Evolutionary conservation across 495 filamentous ascomycete genomes (phyloP).

Genomic region (Bathelium albidoporum): DNA sequence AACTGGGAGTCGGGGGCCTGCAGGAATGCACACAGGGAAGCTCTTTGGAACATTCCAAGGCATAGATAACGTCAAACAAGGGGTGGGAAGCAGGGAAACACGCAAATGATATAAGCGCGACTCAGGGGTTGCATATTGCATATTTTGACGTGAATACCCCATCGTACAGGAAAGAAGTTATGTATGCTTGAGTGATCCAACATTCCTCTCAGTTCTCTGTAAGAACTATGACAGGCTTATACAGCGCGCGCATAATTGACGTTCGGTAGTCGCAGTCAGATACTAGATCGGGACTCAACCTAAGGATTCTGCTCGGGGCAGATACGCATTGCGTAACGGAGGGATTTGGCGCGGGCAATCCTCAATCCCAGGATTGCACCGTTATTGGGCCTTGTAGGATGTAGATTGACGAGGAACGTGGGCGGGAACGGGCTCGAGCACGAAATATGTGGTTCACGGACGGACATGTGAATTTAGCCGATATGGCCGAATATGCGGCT

Average conservation of each 20-base stretch:
- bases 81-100: background rate
- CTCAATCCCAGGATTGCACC: background rate
- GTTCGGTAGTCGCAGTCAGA: too few species aligned
- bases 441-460: background rate
- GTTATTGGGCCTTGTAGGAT: background rate
- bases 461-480: background rate
- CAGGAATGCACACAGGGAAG: background rate
- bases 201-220: too few species aligned
- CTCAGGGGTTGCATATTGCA: background rate
- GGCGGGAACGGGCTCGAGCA: background rate
- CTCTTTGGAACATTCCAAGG: background rate
- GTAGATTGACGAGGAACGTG: background rate
- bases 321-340: background rate
- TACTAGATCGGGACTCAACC: too few species aligned
- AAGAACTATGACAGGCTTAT: too few species aligned
- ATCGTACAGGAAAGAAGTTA: background rate
- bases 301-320: too few species aligned
- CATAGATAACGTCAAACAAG: background rate
- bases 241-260: too few species aligned
- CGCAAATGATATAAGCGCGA: background rate
- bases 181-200: too few species aligned
- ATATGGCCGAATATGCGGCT: background rate
- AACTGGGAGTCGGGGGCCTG: background rate
- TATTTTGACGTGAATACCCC: background rate
- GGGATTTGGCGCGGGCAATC: background rate